phyloP scores from a whole-genome alignment of 352 stramenopile species.

The Peronospora belbahrii region DNA sequence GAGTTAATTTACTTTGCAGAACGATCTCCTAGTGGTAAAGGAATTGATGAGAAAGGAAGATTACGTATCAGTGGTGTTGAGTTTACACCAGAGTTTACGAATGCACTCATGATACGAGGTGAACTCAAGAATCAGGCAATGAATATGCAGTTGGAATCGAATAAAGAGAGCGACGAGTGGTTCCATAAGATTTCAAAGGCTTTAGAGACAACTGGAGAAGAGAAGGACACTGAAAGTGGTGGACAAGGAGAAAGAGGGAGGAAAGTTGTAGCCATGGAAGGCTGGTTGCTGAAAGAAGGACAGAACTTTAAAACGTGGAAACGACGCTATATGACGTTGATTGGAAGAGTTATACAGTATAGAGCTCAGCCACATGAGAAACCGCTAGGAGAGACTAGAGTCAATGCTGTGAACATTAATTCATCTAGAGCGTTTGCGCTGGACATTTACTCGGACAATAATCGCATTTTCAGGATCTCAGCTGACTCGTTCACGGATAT shows the following conservation, averaged over 20 bases:
- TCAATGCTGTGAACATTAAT: slow-evolving; percentile 74
- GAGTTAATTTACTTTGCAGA: slow-evolving; percentile 77
- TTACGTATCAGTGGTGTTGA: slow-evolving; percentile 50
- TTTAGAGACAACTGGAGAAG: slow-evolving; percentile 21
- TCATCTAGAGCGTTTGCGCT: slow-evolving; percentile 52
- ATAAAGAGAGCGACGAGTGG: slow-evolving; percentile 57
- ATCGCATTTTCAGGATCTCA: slow-evolving; percentile 65
- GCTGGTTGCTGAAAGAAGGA: slow-evolving; percentile 76
- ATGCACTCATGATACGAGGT: slow-evolving; percentile 50
- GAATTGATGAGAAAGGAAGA: slow-evolving; percentile 69
- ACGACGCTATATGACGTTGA: slow-evolving; percentile 68
- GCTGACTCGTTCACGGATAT: slow-evolving; percentile 64
- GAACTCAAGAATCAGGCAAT: slow-evolving; percentile 68
- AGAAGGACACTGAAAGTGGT: slow-evolving; percentile 1
- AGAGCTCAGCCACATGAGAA: slow-evolving; percentile 41
- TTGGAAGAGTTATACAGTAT: slow-evolving; percentile 56
- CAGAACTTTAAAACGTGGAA: slow-evolving; percentile 88
- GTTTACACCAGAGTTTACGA: slow-evolving; percentile 58
- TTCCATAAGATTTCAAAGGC: slow-evolving; percentile 42
- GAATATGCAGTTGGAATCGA: slow-evolving; percentile 59
- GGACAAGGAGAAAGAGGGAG: not conserved
- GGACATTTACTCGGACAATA: slow-evolving; percentile 76
- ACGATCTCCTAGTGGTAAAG: slow-evolving; percentile 59
- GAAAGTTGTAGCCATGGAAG: slow-evolving; percentile 40
- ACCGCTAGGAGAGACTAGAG: slow-evolving; percentile 50